Percentiles rank a stretch among this genome's conserved stretches.
Conservation (phyloP, 768 basidiomycete genomes). For the Strobilomyces confusus region DNA sequence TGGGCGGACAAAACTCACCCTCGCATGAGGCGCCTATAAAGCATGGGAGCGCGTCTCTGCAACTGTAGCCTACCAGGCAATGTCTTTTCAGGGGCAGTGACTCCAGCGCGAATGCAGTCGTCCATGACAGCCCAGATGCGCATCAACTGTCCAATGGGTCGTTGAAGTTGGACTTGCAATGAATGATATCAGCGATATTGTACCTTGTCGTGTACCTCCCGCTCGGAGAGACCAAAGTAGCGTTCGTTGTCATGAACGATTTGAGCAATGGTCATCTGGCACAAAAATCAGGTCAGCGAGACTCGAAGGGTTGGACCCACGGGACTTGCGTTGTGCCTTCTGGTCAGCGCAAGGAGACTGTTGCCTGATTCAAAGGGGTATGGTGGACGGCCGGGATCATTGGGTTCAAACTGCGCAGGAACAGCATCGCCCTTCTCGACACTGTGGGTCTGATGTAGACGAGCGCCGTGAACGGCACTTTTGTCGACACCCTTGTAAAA, state of each 20-base stretch:
- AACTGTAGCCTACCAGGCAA: conserved; percentile 84
- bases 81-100: conserved; percentile 71
- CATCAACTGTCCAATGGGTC: conserved; percentile 41
- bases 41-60: conserved; percentile 78
- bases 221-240: conserved; percentile 71
- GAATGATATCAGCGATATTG: background rate
- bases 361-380: conserved; percentile 81
- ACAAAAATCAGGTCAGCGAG: conserved; percentile 7
- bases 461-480: conserved; percentile 69
- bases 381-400: conserved; percentile 58
- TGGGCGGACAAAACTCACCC: conserved; percentile 44
- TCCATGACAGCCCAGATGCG: conserved; percentile 93
- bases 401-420: conserved; percentile 8
- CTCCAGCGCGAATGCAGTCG: conserved; percentile 81
- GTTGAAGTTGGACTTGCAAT: background rate
- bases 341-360: conserved; percentile 69
- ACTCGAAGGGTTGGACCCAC: background rate
- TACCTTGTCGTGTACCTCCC: conserved; percentile 73
- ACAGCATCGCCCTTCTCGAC: conserved; percentile 27
- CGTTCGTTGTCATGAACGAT: conserved; percentile 91
- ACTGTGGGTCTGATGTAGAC: conserved; percentile 63
- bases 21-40: conserved; percentile 89
- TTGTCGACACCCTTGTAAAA: conserved; percentile 94
- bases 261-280: conserved; percentile 88
- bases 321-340: conserved; percentile 71